Evolutionary conservation across 176 grass and related monocot species (phyloP).

Genomic region (Paspalum vaginatum): DNA sequence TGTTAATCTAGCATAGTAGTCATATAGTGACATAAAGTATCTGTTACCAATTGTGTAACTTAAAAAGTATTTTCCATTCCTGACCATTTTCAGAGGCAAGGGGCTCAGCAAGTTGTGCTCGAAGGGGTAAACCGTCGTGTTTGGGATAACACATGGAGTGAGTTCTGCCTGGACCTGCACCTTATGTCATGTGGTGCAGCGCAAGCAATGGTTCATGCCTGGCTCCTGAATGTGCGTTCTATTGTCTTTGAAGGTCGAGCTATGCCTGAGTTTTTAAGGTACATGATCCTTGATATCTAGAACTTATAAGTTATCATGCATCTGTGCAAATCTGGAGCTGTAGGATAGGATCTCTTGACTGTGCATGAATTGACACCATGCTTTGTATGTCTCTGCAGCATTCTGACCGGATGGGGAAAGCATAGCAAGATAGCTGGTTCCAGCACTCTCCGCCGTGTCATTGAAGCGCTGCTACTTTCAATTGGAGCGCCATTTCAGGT

Average conservation of each 20-base stretch:
- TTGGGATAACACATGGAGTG: constrained; percentile 91
- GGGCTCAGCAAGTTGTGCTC: constrained; percentile 87
- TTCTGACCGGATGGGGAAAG: constrained; percentile 97
- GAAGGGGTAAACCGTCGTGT: constrained; percentile 81
- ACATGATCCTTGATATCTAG: constrained; percentile 30
- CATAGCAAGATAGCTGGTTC: constrained; percentile 90
- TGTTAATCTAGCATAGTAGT: constrained; percentile 4
- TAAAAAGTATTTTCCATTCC: neutral
- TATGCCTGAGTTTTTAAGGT: constrained; percentile 93
- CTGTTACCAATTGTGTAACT: too few species aligned
- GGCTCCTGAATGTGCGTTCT: constrained; percentile 80
- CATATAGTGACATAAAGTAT: neutral
- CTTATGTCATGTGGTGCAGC: constrained; percentile 98
- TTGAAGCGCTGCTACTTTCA: constrained; percentile 66
- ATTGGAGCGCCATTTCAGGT: constrained; percentile 90
- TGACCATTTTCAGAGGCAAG: constrained; percentile 72
- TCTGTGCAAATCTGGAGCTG: neutral
- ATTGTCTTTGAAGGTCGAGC: constrained; percentile 81
- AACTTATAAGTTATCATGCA: neutral
- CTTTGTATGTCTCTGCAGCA: constrained; percentile 51
- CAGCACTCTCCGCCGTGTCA: constrained; percentile 73
- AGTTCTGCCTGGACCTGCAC: constrained; percentile 87
- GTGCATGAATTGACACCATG: constrained; percentile 2
- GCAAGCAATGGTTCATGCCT: constrained; percentile 95
- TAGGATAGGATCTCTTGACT: neutral